Base-by-base conservation (phyloP, 805 yeast genomes). In the Sporopachydermia lactativora region DNA sequence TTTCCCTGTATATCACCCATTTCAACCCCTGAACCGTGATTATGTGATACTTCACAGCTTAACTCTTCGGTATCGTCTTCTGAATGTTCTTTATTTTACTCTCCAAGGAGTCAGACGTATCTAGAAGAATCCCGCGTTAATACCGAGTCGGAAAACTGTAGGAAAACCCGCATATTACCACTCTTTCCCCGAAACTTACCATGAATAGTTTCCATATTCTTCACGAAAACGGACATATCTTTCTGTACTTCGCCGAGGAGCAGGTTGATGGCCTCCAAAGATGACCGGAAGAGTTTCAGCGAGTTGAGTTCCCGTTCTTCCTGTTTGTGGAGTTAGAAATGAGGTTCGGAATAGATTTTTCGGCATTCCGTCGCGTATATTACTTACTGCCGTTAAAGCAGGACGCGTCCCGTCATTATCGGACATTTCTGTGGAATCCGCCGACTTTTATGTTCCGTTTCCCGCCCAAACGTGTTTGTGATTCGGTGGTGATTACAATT, bases 241-340 rank as follows among this genome's bases (percentile, higher is more conserved):
- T 24, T 24, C 13, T 24, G n/a, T 8, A 24, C 8, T n/a, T 24
- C 31, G 8, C 31, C 31, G 8, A 24, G n/a, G 8, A 24, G 31
- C 31, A 24, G n/a, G n/a, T 24, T 24, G 31, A 24, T 24, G n/a
- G 31, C 31, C n/a, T 24, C 31, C n/a, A 24, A n/a, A 8, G 31
- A 24, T 8, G 31, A 24, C n/a, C 31, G 8, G 31, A 24, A 24
- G 13, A 24, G n/a, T 24, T 24, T 24, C 31, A 24, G n/a, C 13
- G 31, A 24, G 31, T 24, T 24, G 13, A 24, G n/a, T 24, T 24
- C 31, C n/a, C n/a, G 8, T 24, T 24, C 31, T n/a, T 24, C 31
- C 31, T 24, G n/a, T 24, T n/a, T n/a, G n/a, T n/a, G n/a, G n/a
- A n/a, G n/a, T n/a, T n/a, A n/a, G 31, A 24, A 24, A 8, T n/a